Evolutionary conservation across 306 rosid genomes (phyloP), one percentile per base, ranked within the genome.

Genomic region (Cucurbita argyrosperma): DNA sequence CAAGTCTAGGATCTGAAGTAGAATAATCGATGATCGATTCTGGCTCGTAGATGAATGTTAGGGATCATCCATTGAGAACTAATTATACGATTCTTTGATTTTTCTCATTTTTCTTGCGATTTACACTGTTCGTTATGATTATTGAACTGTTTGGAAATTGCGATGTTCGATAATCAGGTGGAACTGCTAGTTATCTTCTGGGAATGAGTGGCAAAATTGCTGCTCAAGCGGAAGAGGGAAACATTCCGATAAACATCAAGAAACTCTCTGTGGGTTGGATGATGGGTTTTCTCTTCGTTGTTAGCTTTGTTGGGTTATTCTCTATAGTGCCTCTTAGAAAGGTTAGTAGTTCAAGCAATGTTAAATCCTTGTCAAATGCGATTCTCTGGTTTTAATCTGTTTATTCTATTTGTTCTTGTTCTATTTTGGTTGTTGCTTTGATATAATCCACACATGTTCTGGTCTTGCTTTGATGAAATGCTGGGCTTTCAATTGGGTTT

Each of bases 261-360:
- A 61, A 4, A 13, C 87, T 85, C 39, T 75, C 85, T 10, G 67
- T 85, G 37, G 88, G 89, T 39, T 90, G 96, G 96, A 88, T 90
- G 89, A 78, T 83, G 70, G 90, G 85, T 3, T 90, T 88, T 79
- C 88, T 88, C 70, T 87, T 90, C 74, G 71, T 57, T 6, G 95
- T 90, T 55, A 87, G 96, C 83, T 88, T 88, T 71, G 88, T 88
- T 4, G 95, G 96, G 40, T 81, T 90, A 59, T 90, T 90, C 83
- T 83, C 88, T 21, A 88, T 90, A 61, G 81, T 90, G 63, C 95
- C 95, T 49, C 76, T 90, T 7, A 81, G 96, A 82, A 90, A 88
- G 92, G 96, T 89, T 19, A 14, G 73, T 23, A 46, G 26, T 46
- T 5, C 56, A 68, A 23, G 39, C 16, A 39, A 4, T 42, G n/a